These are phyloP conservation scores for Cordyceps farinosa DNA, from an alignment of 2,329 filamentous ascomycete genomes.

Conservation along the genomic window DNA sequence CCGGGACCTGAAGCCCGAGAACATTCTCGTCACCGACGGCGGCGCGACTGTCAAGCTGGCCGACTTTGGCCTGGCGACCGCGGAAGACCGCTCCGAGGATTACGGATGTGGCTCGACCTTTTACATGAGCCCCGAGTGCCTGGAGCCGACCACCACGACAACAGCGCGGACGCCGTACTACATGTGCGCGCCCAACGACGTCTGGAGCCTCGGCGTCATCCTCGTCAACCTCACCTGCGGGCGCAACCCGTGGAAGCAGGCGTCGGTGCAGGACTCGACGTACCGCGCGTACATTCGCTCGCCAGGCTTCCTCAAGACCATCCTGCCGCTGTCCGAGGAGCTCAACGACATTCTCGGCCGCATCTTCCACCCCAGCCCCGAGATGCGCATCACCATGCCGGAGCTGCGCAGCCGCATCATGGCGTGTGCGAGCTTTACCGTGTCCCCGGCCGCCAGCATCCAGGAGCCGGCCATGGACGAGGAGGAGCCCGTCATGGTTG, in stretches of 20 bases:
- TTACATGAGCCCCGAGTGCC: conserved; percentile 99
- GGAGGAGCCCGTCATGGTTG: conserved; percentile 42
- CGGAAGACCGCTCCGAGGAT: conserved; percentile 78
- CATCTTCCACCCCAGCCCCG: conserved; percentile 84
- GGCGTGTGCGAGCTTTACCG: conserved; percentile 72
- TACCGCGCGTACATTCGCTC: conserved; percentile 88
- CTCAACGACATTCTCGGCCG: conserved; percentile 81
- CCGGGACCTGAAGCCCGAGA: conserved; percentile 96
- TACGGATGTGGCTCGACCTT: conserved; percentile 98
- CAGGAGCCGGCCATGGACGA: conserved; percentile 35
- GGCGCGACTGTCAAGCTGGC: conserved; percentile 91
- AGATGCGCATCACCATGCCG: conserved; percentile 73
- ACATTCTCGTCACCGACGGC: conserved; percentile 86
- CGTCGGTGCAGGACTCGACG: conserved; percentile 87
- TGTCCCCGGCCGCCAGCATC: conserved; percentile 39
- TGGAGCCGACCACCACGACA: conserved; percentile 61
- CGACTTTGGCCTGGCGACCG: conserved; percentile 93
- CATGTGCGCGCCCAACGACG: conserved; percentile 88
- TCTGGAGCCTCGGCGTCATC: conserved; percentile 98
- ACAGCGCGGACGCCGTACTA: conserved; percentile 66
- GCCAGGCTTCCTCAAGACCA: conserved; percentile 83
- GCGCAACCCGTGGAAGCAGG: conserved; percentile 98
- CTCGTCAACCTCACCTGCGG: conserved; percentile 96
- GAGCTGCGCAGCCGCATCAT: conserved; percentile 76
- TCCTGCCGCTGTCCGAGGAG: conserved; percentile 85